Evolutionary conservation across 805 yeast genomes (phyloP).

Genomic region (Kluyveromyces dobzhanskii): DNA sequence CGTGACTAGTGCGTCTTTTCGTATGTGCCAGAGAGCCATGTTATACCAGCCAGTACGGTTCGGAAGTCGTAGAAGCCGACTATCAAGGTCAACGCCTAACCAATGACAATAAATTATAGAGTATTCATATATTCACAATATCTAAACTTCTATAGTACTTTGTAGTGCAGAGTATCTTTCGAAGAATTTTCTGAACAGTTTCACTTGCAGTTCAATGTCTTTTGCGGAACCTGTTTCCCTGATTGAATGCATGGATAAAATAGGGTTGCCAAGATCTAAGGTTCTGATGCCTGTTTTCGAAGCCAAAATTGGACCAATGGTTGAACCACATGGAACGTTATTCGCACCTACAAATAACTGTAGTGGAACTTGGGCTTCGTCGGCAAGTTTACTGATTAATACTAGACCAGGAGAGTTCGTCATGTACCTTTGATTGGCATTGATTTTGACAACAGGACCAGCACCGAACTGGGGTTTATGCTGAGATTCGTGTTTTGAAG

Average conservation of each 20-base stretch:
- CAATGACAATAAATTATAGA: too few relatives aligned
- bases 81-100: too few relatives aligned
- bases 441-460: conserved; percentile 90
- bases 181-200: conserved; percentile 57
- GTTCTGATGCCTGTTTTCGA: conserved; percentile 83
- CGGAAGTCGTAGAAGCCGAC: too few relatives aligned
- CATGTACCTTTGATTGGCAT: conserved; percentile 92
- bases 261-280: conserved; percentile 85
- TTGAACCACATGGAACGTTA: conserved; percentile 91
- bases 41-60: too few relatives aligned
- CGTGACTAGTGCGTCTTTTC: too few relatives aligned
- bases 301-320: conserved; percentile 91
- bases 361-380: conserved; percentile 61
- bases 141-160: conserved; percentile 9
- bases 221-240: conserved; percentile 83
- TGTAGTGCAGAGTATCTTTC: conserved; percentile 37
- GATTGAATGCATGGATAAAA: conserved; percentile 86
- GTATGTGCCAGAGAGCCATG: too few relatives aligned
- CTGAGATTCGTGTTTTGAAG: conserved; percentile 60
- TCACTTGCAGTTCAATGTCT: conserved; percentile 58
- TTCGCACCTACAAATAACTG: conserved; percentile 91
- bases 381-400: conserved; percentile 63
- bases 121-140: too few relatives aligned
- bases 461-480: conserved; percentile 76
- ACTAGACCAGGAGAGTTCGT: conserved; percentile 89